These are phyloP conservation scores for Hypoxylon sp. DNA, from an alignment of 2,329 filamentous ascomycete species.

Conservation along the genomic window DNA sequence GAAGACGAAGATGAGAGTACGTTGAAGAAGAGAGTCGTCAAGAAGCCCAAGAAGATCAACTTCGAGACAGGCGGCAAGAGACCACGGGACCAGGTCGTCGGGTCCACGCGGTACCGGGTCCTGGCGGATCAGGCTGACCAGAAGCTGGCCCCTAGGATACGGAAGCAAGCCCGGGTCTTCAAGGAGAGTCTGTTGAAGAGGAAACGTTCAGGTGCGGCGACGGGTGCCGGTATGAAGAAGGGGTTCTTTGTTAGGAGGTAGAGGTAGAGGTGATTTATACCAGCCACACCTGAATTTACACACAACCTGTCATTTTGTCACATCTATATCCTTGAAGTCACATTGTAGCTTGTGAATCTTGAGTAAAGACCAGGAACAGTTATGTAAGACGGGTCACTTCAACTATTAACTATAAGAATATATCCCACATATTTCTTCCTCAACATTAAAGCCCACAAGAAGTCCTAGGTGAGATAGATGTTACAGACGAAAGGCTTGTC, in stretches of 20 bases:
- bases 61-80: conserved; percentile 56
- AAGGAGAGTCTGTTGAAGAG: conserved; percentile 65
- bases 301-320: background rate
- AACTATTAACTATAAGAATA: background rate
- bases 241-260: conserved; percentile 35
- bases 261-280: background rate
- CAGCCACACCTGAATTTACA: background rate
- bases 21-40: conserved; percentile 48
- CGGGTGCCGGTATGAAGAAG: conserved; percentile 48
- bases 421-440: background rate
- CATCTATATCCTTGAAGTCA: background rate
- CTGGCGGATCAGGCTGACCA: conserved; percentile 62
- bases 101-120: conserved; percentile 68
- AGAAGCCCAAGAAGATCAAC: conserved; percentile 61
- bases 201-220: conserved; percentile 56
- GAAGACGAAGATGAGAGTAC: conserved; percentile 44
- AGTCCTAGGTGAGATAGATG: too few relatives aligned
- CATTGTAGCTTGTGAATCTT: background rate
- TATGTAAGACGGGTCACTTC: background rate
- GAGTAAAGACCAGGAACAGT: background rate
- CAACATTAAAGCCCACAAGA: too few relatives aligned
- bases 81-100: conserved; percentile 65
- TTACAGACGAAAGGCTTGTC: too few relatives aligned
- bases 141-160: conserved; percentile 65
- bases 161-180: conserved; percentile 59